These are phyloP conservation scores for Sutorius eximius DNA, from an alignment of 1,284 basidiomycete species.

Conservation along the genomic window DNA sequence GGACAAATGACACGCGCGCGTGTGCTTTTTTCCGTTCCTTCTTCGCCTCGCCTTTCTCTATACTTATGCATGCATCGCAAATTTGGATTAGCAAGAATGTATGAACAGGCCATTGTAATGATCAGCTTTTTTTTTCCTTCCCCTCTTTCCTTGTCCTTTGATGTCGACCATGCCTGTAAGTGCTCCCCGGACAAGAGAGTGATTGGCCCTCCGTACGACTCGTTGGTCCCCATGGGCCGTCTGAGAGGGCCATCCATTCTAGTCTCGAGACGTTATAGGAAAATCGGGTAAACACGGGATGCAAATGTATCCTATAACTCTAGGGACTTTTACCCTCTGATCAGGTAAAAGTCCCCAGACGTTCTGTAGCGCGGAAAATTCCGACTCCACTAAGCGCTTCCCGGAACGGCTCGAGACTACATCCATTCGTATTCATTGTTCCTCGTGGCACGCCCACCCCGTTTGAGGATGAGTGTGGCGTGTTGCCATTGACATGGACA, in stretches of 20 bases:
- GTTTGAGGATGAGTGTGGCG: conserved; percentile 32
- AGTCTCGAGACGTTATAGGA: too few relatives aligned
- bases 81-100: conserved; percentile 14
- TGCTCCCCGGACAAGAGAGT: not conserved
- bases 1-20: conserved; percentile 2
- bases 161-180: not conserved
- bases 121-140: not conserved
- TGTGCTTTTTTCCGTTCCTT: not conserved
- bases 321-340: too few relatives aligned
- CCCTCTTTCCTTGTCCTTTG: too few relatives aligned
- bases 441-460: conserved; percentile 40
- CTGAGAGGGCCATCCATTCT: too few relatives aligned
- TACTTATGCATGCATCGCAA: conserved; percentile 14
- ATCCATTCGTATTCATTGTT: conserved; percentile 15
- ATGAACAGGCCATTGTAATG: conserved; percentile 20
- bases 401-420: not conserved
- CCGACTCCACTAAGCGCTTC: conserved; percentile 5
- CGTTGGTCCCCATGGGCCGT: too few relatives aligned
- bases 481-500: too few relatives aligned
- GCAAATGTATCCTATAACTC: too few relatives aligned
- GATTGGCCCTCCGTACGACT: not conserved
- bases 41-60: not conserved
- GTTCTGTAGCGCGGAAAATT: too few relatives aligned
- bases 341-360: too few relatives aligned
- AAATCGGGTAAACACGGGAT: too few relatives aligned